Base-by-base conservation (phyloP, 73 alveolate species). In the Durusdinium trenchii region DNA sequence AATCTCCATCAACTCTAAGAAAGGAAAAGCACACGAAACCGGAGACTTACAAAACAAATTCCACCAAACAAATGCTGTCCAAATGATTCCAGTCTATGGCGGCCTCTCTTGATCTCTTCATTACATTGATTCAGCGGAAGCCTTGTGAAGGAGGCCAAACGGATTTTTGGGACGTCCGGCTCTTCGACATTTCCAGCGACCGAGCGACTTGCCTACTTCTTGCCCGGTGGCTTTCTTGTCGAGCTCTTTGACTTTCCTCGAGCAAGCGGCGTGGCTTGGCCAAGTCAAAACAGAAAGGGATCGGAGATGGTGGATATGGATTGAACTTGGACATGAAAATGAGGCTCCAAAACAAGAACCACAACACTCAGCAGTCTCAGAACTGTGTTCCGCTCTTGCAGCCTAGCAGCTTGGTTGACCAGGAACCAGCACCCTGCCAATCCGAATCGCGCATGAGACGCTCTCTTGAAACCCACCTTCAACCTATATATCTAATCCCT, bases 151-250 rank as follows among this genome's bases (percentile, higher is more conserved):
- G n/a, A n/a, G n/a, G n/a, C n/a, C n/a, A n/a, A n/a, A n/a, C n/a
- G n/a, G n/a, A n/a, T n/a, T n/a, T n/a, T n/a, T n/a, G n/a, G n/a
- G n/a, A n/a, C n/a, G n/a, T n/a, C n/a, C n/a, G n/a, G n/a, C n/a
- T n/a, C n/a, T n/a, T n/a, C n/a, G n/a, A n/a, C n/a, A n/a, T n/a
- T n/a, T n/a, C n/a, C n/a, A n/a, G n/a, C n/a, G n/a, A n/a, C n/a
- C n/a, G n/a, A n/a, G n/a, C n/a, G n/a, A n/a, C n/a, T n/a, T n/a
- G n/a, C 97, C 98, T 40, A 93, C 98, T 75, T 93, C 98, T 82
- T 93, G 98, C 20, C 98, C 92, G 4, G 98, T 93, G 51, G 98
- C 98, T 43, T 75, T 76, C 98, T 93, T 93, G 42, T 93, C 98
- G 45, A 93, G 83, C 62, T 93, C 98, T 36, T 93, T 93, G 64